Base-by-base conservation (phyloP, 164 flowering plant species). In the Stephania japonica region DNA sequence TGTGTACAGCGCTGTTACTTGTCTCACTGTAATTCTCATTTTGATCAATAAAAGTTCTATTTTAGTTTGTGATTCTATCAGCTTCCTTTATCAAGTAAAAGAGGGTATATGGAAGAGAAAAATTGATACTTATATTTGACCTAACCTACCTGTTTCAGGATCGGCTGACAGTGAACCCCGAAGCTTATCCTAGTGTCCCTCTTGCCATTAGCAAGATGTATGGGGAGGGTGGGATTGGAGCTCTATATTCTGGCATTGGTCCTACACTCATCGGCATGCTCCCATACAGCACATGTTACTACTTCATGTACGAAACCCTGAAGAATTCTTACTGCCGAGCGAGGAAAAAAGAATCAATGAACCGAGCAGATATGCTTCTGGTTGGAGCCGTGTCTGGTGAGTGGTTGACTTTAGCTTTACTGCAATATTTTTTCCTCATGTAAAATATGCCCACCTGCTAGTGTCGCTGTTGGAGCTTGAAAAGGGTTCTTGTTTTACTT, bases 221-320 rank as follows among this genome's bases (percentile, higher is more conserved):
- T 82, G 84, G 80, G 79, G 91, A 90, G 67, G 94, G 92, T 73
- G 98, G 98, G 10, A 47, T 88, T 71, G 87, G 94, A 68, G 90
- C 80, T 26, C 83, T 93, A 53, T 95, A 95, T 81, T 84, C 98
- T 21, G 99, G 99, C 16, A 38, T 95, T 65, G 79, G 80, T 14
- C 98, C 98, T 6, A 95, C 98, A 19, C 82, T 95, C 62, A 81
- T 93, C 42, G 99, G 99, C 66, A 93, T 95, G 97, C 94, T 95
- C 61, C 99, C 99, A 0, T 95, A 95, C 81, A 93, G 98, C 75
- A 91, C 99, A 0, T 89, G 98, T 74, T 91, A 87, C 80, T 95
- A 95, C 80, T 95, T 90, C 80, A 86, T 93, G 93, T 95, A 95
- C 19, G 99, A 95, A 78, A 87, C 85, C 32, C 71, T 93, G 82